These are phyloP conservation scores for Lodderomyces pseudojiufengensis DNA, from an alignment of 1,139 yeast genomes.

Conservation along the genomic window DNA sequence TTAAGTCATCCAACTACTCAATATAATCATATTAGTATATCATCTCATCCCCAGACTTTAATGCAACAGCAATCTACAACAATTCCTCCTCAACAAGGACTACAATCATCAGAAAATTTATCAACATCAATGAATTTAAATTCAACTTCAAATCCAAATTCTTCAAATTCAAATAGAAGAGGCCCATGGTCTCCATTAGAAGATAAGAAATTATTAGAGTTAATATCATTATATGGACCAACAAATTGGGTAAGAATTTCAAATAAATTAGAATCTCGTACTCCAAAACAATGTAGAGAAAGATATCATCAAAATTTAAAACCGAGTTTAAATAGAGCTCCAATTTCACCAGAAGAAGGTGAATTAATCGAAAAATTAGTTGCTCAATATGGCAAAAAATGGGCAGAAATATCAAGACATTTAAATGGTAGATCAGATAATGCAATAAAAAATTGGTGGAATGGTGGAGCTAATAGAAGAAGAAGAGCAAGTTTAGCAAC, in stretches of 20 bases:
- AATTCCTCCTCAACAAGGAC: not conserved
- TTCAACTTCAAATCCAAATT: slow-evolving; percentile 1
- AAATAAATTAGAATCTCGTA: slow-evolving; percentile 66
- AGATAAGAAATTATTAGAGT: slow-evolving; percentile 66
- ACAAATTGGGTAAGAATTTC: slow-evolving; percentile 89
- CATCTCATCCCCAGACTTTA: not conserved
- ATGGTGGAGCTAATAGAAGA: slow-evolving; percentile 83
- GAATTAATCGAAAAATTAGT: slow-evolving; percentile 75
- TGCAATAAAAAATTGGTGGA: slow-evolving; percentile 96
- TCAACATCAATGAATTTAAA: not conserved
- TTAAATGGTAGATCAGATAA: slow-evolving; percentile 84
- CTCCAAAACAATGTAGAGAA: slow-evolving; percentile 92
- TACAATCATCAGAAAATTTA: not conserved
- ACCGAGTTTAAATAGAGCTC: slow-evolving; percentile 76
- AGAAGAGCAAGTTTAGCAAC: slow-evolving; percentile 44
- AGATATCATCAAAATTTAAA: slow-evolving; percentile 89
- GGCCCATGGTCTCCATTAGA: slow-evolving; percentile 94
- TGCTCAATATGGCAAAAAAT: slow-evolving; percentile 75
- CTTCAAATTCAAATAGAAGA: slow-evolving; percentile 29
- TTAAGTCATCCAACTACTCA: slow-evolving; percentile 1
- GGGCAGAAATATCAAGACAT: slow-evolving; percentile 94
- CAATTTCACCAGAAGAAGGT: slow-evolving; percentile 85
- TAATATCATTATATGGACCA: slow-evolving; percentile 75
- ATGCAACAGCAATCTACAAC: slow-evolving; percentile 1
- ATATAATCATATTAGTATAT: not conserved